phyloP scores from a whole-genome alignment of 2,329 filamentous ascomycete species.

The Neofusicoccum laricinum region DNA sequence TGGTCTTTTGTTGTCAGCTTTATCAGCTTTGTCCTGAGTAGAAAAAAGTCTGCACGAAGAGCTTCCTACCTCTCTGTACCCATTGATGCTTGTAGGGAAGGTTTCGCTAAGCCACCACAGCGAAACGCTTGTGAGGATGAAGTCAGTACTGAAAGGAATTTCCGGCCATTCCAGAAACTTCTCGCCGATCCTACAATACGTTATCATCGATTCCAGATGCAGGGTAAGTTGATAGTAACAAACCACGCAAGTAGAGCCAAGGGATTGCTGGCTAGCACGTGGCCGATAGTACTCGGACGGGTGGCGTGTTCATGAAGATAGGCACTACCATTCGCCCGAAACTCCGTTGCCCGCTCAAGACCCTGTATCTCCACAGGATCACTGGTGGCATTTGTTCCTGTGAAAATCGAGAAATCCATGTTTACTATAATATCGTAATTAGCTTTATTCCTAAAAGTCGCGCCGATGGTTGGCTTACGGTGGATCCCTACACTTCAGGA shows the following conservation, averaged over 20 bases:
- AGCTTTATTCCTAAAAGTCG: not conserved
- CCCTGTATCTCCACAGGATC: constrained; percentile 22
- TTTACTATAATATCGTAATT: not conserved
- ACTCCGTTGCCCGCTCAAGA: constrained; percentile 25
- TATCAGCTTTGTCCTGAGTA: no score
- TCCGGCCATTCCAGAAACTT: not conserved
- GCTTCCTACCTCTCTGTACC: no score
- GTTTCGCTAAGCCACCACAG: not conserved
- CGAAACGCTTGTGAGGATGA: not conserved
- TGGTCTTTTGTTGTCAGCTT: no score
- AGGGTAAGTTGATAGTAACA: not conserved
- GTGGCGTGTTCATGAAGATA: constrained; percentile 56
- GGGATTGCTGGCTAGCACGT: constrained; percentile 53
- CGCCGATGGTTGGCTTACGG: not conserved
- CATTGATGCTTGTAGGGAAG: no score
- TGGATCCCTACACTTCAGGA: not conserved
- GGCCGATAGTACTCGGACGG: constrained; percentile 55
- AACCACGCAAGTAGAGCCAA: constrained; percentile 57
- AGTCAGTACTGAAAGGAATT: not conserved
- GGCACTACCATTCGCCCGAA: constrained; percentile 42
- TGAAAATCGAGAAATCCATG: not conserved
- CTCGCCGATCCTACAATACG: not conserved
- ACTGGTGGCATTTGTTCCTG: constrained; percentile 5
- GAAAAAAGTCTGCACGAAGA: no score
- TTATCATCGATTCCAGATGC: not conserved